Evolutionary conservation across 1,139 yeast species (phyloP), one percentile per base, ranked within the genome.

Genomic region (Kluyveromyces marxianus): DNA sequence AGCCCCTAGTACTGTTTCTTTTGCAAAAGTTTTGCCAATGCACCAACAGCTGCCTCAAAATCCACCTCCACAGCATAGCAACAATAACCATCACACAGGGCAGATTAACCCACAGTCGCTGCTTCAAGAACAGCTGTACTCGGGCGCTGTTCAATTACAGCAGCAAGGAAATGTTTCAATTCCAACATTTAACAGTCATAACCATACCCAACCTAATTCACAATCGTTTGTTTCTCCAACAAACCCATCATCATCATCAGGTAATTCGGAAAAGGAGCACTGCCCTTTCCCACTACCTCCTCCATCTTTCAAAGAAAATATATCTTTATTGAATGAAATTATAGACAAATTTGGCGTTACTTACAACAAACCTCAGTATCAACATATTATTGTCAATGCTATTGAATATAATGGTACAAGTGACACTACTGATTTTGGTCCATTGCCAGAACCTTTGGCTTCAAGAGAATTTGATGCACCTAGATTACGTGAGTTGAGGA

Each of bases 381-480:
- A 60, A 14, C 63, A 65, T 37, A 58, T 74, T 37, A 51, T 74
- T n/a, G 51, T 52, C 2, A 67, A 67, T 31, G 71, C 77, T 3
- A 44, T 65, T 37, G 53, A 57, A 21, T 72, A 69, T 45, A 51
- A 61, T n/a, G 70, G 69, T 0, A 60, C 67, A 24, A 48, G 55
- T 8, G 64, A 64, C 43, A 69, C 72, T 35, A 58, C 66, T 7
- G 75, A 78, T 57, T 78, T 81, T 59, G 92, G 90, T 1, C 84
- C 85, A 10, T 67, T 82, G 37, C 90, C 90, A 0, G 86, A 80
- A 49, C 79, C 86, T 27, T 68, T 77, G 32, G 69, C 77, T 2
- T 63, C 71, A 31, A 74, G 95, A 52, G 83, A 80, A 49, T 90
- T 86, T 65, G 97, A 89, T 64, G 88, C 96, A 0, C 95, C 97